Evolutionary conservation across 2,329 filamentous ascomycete genomes (phyloP).

Genomic region (Cephalotrichum gorgonifer): DNA sequence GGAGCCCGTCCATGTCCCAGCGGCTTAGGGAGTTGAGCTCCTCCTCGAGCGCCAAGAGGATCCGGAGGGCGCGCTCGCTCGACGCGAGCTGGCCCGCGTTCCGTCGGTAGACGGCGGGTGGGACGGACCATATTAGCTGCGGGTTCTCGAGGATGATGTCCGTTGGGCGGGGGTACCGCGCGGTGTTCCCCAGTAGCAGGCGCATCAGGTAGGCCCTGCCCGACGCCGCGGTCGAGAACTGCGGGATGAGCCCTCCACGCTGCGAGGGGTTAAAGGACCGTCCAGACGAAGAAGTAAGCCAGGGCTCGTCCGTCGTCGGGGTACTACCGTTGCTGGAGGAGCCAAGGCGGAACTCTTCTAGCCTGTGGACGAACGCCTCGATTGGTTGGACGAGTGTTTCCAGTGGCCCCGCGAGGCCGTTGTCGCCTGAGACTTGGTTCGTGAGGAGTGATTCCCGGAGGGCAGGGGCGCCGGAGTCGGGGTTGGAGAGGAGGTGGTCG

Average conservation of each 20-base stretch:
- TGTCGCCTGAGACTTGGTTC: too few relatives aligned
- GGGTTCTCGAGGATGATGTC: constrained; percentile 18
- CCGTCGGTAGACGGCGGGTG: constrained; percentile 14
- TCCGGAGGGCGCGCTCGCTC: background rate
- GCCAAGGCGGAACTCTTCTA: background rate
- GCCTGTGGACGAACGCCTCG: background rate
- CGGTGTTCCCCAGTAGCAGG: constrained; percentile 6
- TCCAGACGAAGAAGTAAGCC: background rate
- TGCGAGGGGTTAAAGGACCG: background rate
- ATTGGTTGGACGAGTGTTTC: background rate
- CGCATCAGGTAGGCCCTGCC: constrained; percentile 6
- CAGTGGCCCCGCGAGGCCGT: background rate
- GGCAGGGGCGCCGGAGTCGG: background rate
- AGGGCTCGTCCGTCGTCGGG: background rate
- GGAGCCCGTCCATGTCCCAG: constrained; percentile 10
- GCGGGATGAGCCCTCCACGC: background rate
- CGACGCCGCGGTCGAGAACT: background rate
- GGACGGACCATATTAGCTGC: constrained; percentile 27
- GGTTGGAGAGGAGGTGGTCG: constrained; percentile 18
- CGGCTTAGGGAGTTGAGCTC: background rate
- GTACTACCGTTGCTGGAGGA: background rate
- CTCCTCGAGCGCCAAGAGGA: background rate
- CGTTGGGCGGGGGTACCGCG: constrained; percentile 8
- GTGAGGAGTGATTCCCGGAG: background rate
- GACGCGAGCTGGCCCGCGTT: background rate